Percentiles rank a stretch among this genome's conserved stretches.
Evolutionary conservation across 169 alveolate genomes (phyloP).

Genomic region (Cryptosporidium baileyi): DNA sequence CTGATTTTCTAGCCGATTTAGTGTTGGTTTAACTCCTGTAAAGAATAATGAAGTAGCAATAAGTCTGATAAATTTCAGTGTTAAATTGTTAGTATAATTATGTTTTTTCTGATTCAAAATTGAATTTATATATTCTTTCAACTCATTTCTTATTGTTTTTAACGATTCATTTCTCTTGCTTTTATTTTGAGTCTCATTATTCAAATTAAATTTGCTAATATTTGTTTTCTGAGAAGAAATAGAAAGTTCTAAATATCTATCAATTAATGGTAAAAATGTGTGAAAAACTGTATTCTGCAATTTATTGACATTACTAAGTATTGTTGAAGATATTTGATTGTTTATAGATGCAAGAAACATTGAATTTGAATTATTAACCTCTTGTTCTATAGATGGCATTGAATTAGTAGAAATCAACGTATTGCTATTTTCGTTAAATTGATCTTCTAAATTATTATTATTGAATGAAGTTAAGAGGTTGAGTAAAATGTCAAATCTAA

Average conservation of each 20-base stretch:
- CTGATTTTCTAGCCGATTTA: background rate
- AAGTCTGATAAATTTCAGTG: slow-evolving; percentile 16
- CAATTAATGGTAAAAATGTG: slow-evolving; percentile 40
- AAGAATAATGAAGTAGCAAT: slow-evolving; percentile 43
- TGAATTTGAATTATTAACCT: background rate
- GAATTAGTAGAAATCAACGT: background rate
- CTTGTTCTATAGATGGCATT: background rate
- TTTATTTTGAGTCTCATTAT: background rate
- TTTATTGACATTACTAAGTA: background rate
- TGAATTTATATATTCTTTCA: slow-evolving; percentile 16
- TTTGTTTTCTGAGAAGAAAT: background rate
- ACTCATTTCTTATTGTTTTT: slow-evolving; percentile 39
- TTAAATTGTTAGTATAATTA: background rate
- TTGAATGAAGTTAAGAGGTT: slow-evolving; percentile 36
- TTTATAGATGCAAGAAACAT: background rate
- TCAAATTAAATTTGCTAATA: background rate
- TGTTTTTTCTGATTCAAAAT: background rate
- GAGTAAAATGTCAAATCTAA: slow-evolving; percentile 36
- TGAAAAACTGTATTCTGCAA: slow-evolving; percentile 14
- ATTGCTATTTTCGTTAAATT: background rate
- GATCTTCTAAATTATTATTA: background rate
- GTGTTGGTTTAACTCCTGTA: slow-evolving; percentile 42
- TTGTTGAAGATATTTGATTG: background rate
- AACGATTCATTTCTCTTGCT: slow-evolving; percentile 2
- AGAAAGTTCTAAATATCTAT: slow-evolving; percentile 58